Percentiles rank a stretch among this genome's conserved stretches.
phyloP scores from a whole-genome alignment of 176 grass and related monocot genomes.

The Chloris gayana region DNA sequence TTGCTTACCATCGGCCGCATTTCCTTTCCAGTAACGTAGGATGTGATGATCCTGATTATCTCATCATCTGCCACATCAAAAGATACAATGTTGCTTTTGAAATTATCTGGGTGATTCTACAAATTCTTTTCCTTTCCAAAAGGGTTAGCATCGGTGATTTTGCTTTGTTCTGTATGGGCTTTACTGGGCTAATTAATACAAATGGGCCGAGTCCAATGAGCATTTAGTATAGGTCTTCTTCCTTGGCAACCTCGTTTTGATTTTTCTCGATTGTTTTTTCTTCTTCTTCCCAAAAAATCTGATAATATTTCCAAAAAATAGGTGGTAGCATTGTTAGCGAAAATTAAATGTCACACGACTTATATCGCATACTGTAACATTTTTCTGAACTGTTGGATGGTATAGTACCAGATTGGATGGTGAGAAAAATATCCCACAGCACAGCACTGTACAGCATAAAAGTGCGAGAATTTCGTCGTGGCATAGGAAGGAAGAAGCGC shows the following conservation, averaged over 20 bases:
- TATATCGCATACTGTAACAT: background rate
- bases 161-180: background rate
- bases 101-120: too few species aligned
- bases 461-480: background rate
- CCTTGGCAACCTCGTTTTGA: too few species aligned
- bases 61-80: too few species aligned
- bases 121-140: too few species aligned
- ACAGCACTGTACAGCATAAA: background rate
- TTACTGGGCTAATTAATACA: background rate
- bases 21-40: too few species aligned
- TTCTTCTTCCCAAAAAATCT: too few species aligned
- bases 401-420: background rate
- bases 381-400: background rate
- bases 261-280: too few species aligned
- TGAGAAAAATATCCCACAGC: background rate
- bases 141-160: too few species aligned
- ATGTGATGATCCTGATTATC: too few species aligned
- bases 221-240: background rate
- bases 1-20: too few species aligned
- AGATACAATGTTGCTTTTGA: too few species aligned
- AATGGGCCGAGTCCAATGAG: background rate
- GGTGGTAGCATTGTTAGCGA: background rate
- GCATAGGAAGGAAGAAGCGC: conserved; percentile 8
- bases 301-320: too few species aligned
- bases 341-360: background rate